Evolutionary conservation across 768 basidiomycete genomes (phyloP).

Genomic region (Podaxis mareebaensis): DNA sequence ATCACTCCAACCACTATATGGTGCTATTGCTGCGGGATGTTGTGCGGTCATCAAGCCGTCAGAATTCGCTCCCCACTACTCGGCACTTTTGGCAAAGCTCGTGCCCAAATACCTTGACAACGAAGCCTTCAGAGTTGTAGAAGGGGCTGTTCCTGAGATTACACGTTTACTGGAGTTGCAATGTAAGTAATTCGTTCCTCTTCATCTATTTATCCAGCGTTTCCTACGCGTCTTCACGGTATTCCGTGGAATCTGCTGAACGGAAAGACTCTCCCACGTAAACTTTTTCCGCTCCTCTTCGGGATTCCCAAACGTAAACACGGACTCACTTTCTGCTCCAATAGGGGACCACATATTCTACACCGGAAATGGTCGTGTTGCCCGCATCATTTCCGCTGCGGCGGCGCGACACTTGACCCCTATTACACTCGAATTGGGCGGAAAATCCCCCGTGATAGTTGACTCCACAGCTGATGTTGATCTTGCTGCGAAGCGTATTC

Average conservation of each 20-base stretch:
- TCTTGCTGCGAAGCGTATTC: slow-evolving; percentile 60
- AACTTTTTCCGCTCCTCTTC: neutral
- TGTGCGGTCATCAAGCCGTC: slow-evolving; percentile 68
- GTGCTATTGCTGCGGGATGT: slow-evolving; percentile 77
- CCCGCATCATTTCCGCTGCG: slow-evolving; percentile 48
- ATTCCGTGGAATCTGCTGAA: neutral
- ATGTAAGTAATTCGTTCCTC: slow-evolving; percentile 30
- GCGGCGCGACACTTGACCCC: slow-evolving; percentile 58
- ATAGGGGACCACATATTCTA: slow-evolving; percentile 44
- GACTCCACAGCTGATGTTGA: slow-evolving; percentile 28
- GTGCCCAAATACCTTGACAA: slow-evolving; percentile 53
- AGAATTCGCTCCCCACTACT: slow-evolving; percentile 53
- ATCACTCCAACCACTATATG: slow-evolving; percentile 57
- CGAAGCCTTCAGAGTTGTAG: slow-evolving; percentile 52
- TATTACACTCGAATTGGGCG: slow-evolving; percentile 55
- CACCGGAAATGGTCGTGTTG: slow-evolving; percentile 48
- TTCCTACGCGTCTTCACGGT: slow-evolving; percentile 5
- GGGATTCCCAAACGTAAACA: neutral
- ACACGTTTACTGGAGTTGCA: slow-evolving; percentile 50
- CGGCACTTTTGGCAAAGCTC: slow-evolving; percentile 51
- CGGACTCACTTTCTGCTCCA: slow-evolving; percentile 1
- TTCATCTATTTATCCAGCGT: slow-evolving; percentile 23
- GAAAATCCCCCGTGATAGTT: slow-evolving; percentile 49
- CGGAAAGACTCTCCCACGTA: neutral
- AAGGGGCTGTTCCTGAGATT: slow-evolving; percentile 60